Evolutionary conservation across 2,329 filamentous ascomycete species (phyloP), one percentile per base, ranked within the genome.

Genomic region (Claviceps lovelessii): DNA sequence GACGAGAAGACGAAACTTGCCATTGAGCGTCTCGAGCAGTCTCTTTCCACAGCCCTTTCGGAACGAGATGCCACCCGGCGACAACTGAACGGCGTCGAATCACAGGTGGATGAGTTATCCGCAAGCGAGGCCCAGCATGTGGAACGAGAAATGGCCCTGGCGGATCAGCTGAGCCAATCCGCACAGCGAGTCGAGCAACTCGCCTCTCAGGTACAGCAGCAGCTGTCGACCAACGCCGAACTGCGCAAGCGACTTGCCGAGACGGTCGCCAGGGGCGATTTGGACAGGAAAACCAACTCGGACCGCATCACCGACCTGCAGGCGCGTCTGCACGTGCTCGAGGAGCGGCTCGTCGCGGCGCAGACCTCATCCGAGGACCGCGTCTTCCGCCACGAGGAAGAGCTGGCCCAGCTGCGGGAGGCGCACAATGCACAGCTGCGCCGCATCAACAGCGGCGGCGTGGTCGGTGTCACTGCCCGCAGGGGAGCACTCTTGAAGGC

Each of bases 311-410:
- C 88, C 55, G 78, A 83, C 54, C 81, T 97, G 67, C 90, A 97
- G 67, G 79, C 79, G 58, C 85, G 84, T 56, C 83, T 98, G 55
- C 88, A 86, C 62, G 71, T 74, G 17, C 81, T 96, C 52, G 93
- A 97, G 67, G 90, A 97, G 58, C 81, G 85, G 62, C 80, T 98
- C 28, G 77, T 94, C 54, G 72, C 81, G 23, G 89, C 91, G 1
- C 91, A 97, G 68, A 84, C 88, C 55, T 80, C 86, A 23, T 91
- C 89, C 0, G 93, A 98, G 67, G 90, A 91, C 51, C 84, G 84
- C 44, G 81, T 97, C 55, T 73, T 80, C 47, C 84, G 83, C 51
- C 90, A 96, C 64, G 93, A 97, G 67, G 88, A 93, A 42, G 90
- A 96, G 69, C 79, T 95, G 42, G 74, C 80, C 19, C 74, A 78